Base-by-base conservation (phyloP, 2,329 filamentous ascomycete genomes). In the Alternaria panax region DNA sequence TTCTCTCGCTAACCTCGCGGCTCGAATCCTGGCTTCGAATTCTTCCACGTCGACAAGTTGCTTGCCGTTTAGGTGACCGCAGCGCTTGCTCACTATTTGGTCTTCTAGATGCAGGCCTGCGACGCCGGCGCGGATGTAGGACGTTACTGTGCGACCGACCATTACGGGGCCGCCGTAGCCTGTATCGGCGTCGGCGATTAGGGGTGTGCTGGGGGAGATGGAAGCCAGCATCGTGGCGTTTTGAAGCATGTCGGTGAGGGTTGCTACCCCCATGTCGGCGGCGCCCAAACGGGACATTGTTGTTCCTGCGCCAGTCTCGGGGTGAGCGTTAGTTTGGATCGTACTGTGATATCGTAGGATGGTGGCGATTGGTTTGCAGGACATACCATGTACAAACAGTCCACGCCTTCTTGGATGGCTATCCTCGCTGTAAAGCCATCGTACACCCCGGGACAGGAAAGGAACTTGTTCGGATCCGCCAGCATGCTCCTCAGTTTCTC, bases 351-450 rank as follows among this genome's bases (percentile, higher is more conserved):
- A 18, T 24, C 27, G 32, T 43, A 24, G 18, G 4, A 22, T 40
- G 18, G 18, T 40, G 18, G 32, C 27, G 11, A 22, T 22, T 20
- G 27, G 18, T 12, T 8, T 7, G 59, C 18, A 38, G 27, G 34
- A 48, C 80, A 43, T 77, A 88, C 87, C 88, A 91, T 90, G 78
- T 91, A 91, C 38, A 90, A 73, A 56, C 82, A 84, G 46, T 89
- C 84, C 59, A 89, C 90, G 5, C 87, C 88, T n/a, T 86, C 80
- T 41, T 82, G 79, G 22, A 89, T 80, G 1, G 88, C 87, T 57
- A 91, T 84, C 1, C 88, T 81, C 0, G 88, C 87, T 2, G 86
- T 87, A 54, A 90, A 83, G 12, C 88, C 88, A 80, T 91, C 88
- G 69, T 90, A 90, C 2, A 91, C 88, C 30, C 88, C 88, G 0